Evolutionary conservation across 2,329 filamentous ascomycete species (phyloP).

Genomic region (Nothophoma quercina): DNA sequence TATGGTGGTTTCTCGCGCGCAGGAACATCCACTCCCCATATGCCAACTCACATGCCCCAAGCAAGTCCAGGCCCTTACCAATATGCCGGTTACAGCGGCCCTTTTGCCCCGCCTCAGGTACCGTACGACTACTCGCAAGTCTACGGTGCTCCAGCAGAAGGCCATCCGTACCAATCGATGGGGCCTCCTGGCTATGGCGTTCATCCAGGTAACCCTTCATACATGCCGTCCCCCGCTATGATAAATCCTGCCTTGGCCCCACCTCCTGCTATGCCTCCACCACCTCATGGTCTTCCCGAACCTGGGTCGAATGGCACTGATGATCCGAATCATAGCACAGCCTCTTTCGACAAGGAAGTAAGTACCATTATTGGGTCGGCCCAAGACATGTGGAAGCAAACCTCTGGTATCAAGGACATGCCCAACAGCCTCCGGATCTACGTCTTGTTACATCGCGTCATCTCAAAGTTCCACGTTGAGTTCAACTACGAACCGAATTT

Average conservation of each 20-base stretch:
- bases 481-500: conserved; percentile 67
- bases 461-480: conserved; percentile 63
- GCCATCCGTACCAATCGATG: conserved; percentile 42
- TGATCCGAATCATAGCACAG: conserved; percentile 42
- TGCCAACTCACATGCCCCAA: conserved; percentile 46
- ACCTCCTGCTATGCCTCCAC: conserved; percentile 30
- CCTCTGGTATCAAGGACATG: conserved; percentile 67
- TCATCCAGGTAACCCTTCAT: conserved; percentile 33
- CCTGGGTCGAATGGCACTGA: conserved; percentile 24
- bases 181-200: conserved; percentile 39
- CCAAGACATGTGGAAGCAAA: conserved; percentile 68
- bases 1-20: conserved; percentile 49
- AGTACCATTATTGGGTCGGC: conserved; percentile 58
- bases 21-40: conserved; percentile 47
- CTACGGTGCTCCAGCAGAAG: conserved; percentile 39
- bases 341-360: conserved; percentile 50
- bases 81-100: conserved; percentile 45
- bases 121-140: conserved; percentile 40
- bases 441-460: conserved; percentile 69
- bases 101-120: conserved; percentile 47
- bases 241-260: conserved; percentile 38
- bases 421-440: conserved; percentile 69
- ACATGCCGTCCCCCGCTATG: conserved; percentile 44
- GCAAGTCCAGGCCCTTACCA: conserved; percentile 48
- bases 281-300: conserved; percentile 28